Evolutionary conservation across 2,329 filamentous ascomycete genomes (phyloP), one percentile per base, ranked within the genome.

Genomic region (Paraphoma sp.): DNA sequence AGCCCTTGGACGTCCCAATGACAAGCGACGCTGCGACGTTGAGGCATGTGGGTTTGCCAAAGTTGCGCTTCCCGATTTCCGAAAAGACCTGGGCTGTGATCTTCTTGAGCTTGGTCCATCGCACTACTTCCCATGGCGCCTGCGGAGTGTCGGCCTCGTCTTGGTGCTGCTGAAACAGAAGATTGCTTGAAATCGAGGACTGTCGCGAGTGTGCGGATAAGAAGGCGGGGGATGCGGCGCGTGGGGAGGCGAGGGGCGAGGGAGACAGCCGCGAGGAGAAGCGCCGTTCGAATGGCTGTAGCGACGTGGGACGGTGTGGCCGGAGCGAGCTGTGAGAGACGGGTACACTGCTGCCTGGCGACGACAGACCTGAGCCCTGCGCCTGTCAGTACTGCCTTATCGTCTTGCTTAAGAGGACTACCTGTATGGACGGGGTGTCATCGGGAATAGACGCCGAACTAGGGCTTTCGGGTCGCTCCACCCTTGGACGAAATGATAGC

Each of bases 81-180:
- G 94, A 97, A 75, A 98, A 98, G 3, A 91, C 88, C 75, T 98
- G 92, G 0, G 87, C 87, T 23, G 92, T 93, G 60, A 99, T 86
- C 75, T 96, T 98, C 70, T 89, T 91, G 54, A 99, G 80, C 72
- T 91, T 95, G 1, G 92, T 98, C 96, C 96, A 99, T 71, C 93
- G 86, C 56, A 99, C 90, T 51, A 98, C 93, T 71, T 99, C 95
- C 96, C 95, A 99, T 1, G 95, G 95, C 5, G 91, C 87, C 52
- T 92, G 88, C 3, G 87, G 84, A 1, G 88, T 87, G 18, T 84
- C 82, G 23, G 64, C 52, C 5, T 74, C 76, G 48, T 79, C 76
- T 46, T 90, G 90, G 49, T 83, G 80, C 48, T 82, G 81, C 53
- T 87, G 81, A 36, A 80, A 79, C 3, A 88, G 71, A 10, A 91